These are phyloP conservation scores for Penicillium janthinellum DNA, from an alignment of 2,329 filamentous ascomycete genomes.

Conservation along the genomic window DNA sequence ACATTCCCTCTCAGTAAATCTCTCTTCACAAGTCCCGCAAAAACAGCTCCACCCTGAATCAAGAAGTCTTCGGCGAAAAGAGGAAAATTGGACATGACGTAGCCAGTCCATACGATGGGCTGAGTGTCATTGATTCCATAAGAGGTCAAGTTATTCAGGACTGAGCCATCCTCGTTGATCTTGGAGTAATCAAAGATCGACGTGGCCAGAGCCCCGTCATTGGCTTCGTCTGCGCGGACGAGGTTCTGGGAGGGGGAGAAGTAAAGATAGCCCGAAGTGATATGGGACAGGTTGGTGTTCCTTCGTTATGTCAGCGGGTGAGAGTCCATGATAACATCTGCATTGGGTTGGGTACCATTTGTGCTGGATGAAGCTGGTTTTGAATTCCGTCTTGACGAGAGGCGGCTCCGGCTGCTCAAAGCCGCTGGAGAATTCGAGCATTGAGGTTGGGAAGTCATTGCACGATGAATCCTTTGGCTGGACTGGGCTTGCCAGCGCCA, in stretches of 20 bases:
- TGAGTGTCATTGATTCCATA: conserved; percentile 10
- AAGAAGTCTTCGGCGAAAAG: neutral
- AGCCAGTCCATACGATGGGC: conserved; percentile 8
- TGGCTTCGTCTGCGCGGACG: conserved; percentile 38
- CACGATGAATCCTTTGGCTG: neutral
- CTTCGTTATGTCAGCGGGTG: neutral
- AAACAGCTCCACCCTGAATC: neutral
- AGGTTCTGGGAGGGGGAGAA: conserved; percentile 35
- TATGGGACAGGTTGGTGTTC: conserved; percentile 39
- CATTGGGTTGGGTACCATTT: neutral
- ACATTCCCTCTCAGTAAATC: neutral
- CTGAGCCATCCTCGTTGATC: neutral
- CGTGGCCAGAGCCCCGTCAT: neutral
- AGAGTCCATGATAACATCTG: no score
- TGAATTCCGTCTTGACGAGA: neutral
- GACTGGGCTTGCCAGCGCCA: neutral
- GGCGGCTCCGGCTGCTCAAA: conserved; percentile 1
- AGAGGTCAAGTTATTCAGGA: neutral
- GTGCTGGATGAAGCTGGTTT: conserved; percentile 4
- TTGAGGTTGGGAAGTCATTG: neutral
- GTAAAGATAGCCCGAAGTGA: conserved; percentile 40
- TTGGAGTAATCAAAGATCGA: neutral
- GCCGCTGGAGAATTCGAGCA: neutral
- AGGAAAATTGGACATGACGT: conserved; percentile 2
- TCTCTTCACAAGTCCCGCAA: conserved; percentile 1